Base-by-base conservation (phyloP, 176 grass and related monocot species). In the Hyparrhenia diplandra region DNA sequence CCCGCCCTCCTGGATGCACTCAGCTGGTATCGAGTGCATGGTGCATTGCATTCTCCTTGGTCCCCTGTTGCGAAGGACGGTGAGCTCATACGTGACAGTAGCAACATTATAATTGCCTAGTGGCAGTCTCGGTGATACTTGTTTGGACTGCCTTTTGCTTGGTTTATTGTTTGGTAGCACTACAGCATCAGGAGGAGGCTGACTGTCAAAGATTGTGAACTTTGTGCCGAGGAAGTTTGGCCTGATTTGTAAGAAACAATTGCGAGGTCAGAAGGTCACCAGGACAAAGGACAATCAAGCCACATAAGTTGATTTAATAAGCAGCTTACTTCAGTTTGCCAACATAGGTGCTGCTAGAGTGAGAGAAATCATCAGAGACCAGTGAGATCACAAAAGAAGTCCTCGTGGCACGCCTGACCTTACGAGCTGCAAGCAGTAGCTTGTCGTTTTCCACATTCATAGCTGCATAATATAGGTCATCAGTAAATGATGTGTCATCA, bases 191-290 rank as follows among this genome's bases (percentile, higher is more conserved):
- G 80, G 77, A 64, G 96, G 93, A 79, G 96, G 89, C 64, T 95
- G 96, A 77, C 90, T 91, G 47, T 99, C 96, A 30, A 89, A 93
- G 73, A 99, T 88, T 3, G 89, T 99, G 82, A 99, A 99, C 84
- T 99, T 99, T 64, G 96, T 99, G 61, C 96, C 96, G 1, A 99
- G 91, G 75, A 99, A 99, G 82, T 99, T 99, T 13, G 90, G 94
- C 84, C 96, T 99, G 82, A 40, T 69, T 76, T 67, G 88, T 13
- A 28, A 82, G 74, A 37, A 83, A 65, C 23, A 82, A 82, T 20
- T 2, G 21, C 7, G 2, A 80, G 46, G 32, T 80, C 69, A 80
- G 32, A 58, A 77, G 27, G 75, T 85, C 27, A 78, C 5, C 2
- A 71, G 36, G 13, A 47, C 6, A 51, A 34, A 57, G 5, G 81